phyloP scores from a whole-genome alignment of 192 early-diverging fungal genomes.

The Entomortierella beljakovae region DNA sequence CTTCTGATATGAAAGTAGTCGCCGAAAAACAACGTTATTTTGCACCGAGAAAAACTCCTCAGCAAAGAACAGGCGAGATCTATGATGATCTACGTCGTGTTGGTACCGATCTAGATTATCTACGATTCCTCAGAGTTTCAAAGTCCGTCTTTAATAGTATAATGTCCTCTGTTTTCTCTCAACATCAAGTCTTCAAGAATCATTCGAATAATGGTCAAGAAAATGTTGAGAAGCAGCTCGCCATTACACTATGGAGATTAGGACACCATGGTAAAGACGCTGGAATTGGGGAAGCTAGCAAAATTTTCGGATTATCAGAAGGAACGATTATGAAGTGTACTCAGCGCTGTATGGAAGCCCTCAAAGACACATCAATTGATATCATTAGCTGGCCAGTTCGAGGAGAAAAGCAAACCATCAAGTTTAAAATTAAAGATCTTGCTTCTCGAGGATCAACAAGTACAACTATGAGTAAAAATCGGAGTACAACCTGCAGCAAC shows the following conservation, averaged over 20 bases:
- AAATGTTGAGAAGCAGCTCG: conserved; percentile 31
- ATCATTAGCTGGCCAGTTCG: conserved; percentile 31
- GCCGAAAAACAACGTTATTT: conserved; percentile 38
- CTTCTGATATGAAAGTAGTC: conserved; percentile 12
- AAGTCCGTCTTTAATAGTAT: conserved; percentile 28
- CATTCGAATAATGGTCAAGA: conserved; percentile 29
- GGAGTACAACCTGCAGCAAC: neutral
- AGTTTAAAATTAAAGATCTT: conserved; percentile 15
- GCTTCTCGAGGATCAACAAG: neutral
- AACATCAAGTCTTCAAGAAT: conserved; percentile 31
- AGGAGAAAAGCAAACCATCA: conserved; percentile 30
- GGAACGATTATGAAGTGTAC: conserved; percentile 45
- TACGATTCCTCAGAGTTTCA: conserved; percentile 32
- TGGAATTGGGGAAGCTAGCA: conserved; percentile 33
- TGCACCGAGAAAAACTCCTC: conserved; percentile 6
- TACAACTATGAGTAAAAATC: neutral
- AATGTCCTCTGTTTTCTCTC: conserved; percentile 26
- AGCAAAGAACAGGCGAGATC: conserved; percentile 7
- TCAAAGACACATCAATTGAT: conserved; percentile 26
- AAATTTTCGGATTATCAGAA: conserved; percentile 42
- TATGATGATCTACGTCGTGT: conserved; percentile 18
- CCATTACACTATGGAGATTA: conserved; percentile 43
- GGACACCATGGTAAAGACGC: conserved; percentile 36
- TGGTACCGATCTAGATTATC: conserved; percentile 25
- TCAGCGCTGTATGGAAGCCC: conserved; percentile 33